Conservation (phyloP, 1,284 basidiomycete genomes). For the Sphaerobolus stellatus region DNA sequence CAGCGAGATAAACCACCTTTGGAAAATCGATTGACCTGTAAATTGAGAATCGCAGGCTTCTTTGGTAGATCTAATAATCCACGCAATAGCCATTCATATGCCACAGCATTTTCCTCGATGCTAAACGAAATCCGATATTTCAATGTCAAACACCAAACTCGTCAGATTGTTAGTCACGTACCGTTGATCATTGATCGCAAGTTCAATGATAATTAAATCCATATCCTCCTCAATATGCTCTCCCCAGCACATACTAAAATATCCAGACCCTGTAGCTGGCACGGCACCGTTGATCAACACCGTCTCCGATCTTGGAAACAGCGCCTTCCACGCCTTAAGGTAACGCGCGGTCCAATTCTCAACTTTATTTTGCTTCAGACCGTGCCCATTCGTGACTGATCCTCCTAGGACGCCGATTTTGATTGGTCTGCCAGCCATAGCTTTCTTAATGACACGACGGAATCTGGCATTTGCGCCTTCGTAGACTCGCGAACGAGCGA, state of each 20-base stretch:
- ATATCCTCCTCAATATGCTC: slow-evolving; percentile 19
- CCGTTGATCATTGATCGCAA: slow-evolving; percentile 21
- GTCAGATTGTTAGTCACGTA: not conserved
- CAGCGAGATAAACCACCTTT: not conserved
- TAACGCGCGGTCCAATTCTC: slow-evolving; percentile 15
- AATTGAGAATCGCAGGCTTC: slow-evolving; percentile 19
- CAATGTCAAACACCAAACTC: not conserved
- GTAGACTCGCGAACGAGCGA: slow-evolving; percentile 19
- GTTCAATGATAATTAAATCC: slow-evolving; percentile 18
- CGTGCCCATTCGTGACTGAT: slow-evolving; percentile 20
- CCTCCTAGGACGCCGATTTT: slow-evolving; percentile 21
- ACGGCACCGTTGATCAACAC: slow-evolving; percentile 17
- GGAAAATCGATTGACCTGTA: slow-evolving; percentile 15
- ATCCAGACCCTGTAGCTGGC: slow-evolving; percentile 17
- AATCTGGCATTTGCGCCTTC: slow-evolving; percentile 19
- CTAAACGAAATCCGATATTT: not conserved
- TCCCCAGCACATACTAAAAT: slow-evolving; percentile 18
- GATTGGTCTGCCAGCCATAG: slow-evolving; percentile 16
- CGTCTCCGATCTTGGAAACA: slow-evolving; percentile 14
- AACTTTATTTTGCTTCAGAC: slow-evolving; percentile 3
- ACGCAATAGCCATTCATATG: slow-evolving; percentile 19
- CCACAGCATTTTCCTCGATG: slow-evolving; percentile 13
- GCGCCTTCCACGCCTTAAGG: slow-evolving; percentile 13
- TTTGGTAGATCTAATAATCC: slow-evolving; percentile 15
- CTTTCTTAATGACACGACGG: slow-evolving; percentile 18